These are phyloP conservation scores for Holtermanniella nyarrowii DNA, from an alignment of 768 basidiomycete species.

Conservation along the genomic window DNA sequence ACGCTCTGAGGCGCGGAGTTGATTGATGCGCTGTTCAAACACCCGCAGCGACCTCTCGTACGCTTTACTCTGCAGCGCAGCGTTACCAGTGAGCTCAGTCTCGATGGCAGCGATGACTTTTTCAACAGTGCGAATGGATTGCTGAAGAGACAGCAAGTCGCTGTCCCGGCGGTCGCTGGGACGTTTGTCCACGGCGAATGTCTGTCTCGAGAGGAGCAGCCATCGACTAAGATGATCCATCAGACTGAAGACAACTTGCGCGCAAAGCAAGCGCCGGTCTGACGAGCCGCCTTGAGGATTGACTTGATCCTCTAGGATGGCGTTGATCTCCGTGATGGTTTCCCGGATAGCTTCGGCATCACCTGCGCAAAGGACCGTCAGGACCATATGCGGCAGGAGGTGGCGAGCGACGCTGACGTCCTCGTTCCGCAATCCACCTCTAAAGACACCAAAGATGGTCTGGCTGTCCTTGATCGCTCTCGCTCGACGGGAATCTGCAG, in stretches of 20 bases:
- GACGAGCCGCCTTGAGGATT: slow-evolving; percentile 51
- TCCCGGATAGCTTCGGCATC: slow-evolving; percentile 50
- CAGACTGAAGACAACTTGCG: slow-evolving; percentile 93
- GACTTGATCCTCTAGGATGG: slow-evolving; percentile 81
- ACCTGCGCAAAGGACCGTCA: slow-evolving; percentile 73
- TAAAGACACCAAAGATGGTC: slow-evolving; percentile 66
- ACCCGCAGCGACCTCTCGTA: slow-evolving; percentile 90
- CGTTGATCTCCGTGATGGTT: slow-evolving; percentile 65
- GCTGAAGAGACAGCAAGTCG: slow-evolving; percentile 16
- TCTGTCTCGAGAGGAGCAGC: slow-evolving; percentile 65
- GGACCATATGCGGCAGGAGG: slow-evolving; percentile 79
- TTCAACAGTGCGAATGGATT: slow-evolving; percentile 63
- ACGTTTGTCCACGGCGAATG: slow-evolving; percentile 47
- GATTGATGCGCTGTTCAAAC: slow-evolving; percentile 72
- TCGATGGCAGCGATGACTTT: slow-evolving; percentile 74
- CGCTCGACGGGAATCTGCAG: slow-evolving; percentile 39
- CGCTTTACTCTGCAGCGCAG: slow-evolving; percentile 87
- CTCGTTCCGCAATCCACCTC: slow-evolving; percentile 61
- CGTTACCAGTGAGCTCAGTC: slow-evolving; percentile 77
- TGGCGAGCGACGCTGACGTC: slow-evolving; percentile 92
- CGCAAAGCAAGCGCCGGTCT: slow-evolving; percentile 80
- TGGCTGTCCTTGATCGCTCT: slow-evolving; percentile 44
- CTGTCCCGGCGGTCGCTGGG: slow-evolving; percentile 3
- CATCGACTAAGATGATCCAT: slow-evolving; percentile 91
- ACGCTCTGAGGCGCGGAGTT: slow-evolving; percentile 42